Conservation (phyloP, 345 rosid genomes). For the Lepidium didymum region DNA sequence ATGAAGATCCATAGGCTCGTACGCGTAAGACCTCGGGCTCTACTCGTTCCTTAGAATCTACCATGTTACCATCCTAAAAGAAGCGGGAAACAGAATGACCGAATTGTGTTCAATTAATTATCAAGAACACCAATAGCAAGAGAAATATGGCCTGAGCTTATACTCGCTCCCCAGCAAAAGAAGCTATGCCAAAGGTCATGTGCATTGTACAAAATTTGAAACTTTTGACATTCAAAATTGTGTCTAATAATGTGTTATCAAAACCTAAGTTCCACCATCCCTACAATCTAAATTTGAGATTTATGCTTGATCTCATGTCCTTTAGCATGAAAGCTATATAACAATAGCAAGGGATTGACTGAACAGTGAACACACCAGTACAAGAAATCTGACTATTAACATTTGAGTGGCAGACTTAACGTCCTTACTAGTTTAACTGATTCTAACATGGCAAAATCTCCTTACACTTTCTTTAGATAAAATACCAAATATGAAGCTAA, state of each 20-base stretch:
- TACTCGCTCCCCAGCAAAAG: constrained; percentile 2
- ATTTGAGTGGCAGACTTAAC: not conserved
- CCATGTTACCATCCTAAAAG: constrained; percentile 49
- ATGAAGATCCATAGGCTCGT: constrained; percentile 90
- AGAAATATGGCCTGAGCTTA: not conserved
- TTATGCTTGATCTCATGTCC: not conserved
- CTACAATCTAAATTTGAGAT: not conserved
- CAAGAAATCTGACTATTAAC: not conserved
- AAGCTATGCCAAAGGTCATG: not conserved
- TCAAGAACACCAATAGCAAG: not conserved
- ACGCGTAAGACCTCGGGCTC: constrained; percentile 72
- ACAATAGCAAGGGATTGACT: not conserved
- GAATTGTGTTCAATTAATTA: not conserved
- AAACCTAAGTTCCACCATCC: not conserved
- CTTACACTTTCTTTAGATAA: not conserved
- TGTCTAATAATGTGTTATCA: not conserved
- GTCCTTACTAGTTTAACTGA: not conserved
- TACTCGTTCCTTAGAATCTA: constrained; percentile 34
- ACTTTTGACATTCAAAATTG: not conserved
- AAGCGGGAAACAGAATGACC: not conserved
- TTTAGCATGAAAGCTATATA: not conserved
- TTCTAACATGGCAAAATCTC: not conserved
- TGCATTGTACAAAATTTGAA: not conserved
- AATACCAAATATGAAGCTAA: not conserved
- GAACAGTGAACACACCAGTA: not conserved